These are phyloP conservation scores for Plasmodium vinckei DNA, from an alignment of 169 alveolate genomes.

Conservation along the genomic window DNA sequence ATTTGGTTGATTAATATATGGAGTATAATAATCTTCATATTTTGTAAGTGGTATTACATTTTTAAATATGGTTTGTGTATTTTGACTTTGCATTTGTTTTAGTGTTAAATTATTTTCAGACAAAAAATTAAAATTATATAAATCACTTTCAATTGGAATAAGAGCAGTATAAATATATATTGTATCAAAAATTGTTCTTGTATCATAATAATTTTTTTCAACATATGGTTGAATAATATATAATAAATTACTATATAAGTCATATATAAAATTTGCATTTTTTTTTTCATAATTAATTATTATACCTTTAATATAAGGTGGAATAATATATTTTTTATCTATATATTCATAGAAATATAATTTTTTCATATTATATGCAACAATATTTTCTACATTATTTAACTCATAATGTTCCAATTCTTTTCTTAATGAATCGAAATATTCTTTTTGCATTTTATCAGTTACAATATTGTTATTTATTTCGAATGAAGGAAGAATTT, in stretches of 20 bases:
- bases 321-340: conserved; percentile 34
- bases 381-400: neutral
- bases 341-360: conserved; percentile 19
- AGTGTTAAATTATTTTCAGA: conserved; percentile 59
- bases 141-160: conserved; percentile 64
- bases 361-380: conserved; percentile 33
- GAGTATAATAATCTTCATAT: conserved; percentile 24
- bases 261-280: conserved; percentile 12
- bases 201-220: conserved; percentile 1
- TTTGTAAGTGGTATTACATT: conserved; percentile 46
- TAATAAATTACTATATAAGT: neutral
- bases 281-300: conserved; percentile 23
- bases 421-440: conserved; percentile 10
- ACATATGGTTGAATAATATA: conserved; percentile 8
- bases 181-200: conserved; percentile 19
- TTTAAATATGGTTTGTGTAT: conserved; percentile 27
- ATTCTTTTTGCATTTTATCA: conserved; percentile 24
- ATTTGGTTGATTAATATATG: too few relatives aligned
- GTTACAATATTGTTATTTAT: too few relatives aligned
- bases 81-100: conserved; percentile 13
- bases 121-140: conserved; percentile 18
- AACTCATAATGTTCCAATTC: neutral
- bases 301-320: conserved; percentile 70
- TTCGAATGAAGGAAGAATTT: too few relatives aligned
- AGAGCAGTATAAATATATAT: conserved; percentile 63